Base-by-base conservation (phyloP, 805 yeast species). In the Monosporozyma siamensis region DNA sequence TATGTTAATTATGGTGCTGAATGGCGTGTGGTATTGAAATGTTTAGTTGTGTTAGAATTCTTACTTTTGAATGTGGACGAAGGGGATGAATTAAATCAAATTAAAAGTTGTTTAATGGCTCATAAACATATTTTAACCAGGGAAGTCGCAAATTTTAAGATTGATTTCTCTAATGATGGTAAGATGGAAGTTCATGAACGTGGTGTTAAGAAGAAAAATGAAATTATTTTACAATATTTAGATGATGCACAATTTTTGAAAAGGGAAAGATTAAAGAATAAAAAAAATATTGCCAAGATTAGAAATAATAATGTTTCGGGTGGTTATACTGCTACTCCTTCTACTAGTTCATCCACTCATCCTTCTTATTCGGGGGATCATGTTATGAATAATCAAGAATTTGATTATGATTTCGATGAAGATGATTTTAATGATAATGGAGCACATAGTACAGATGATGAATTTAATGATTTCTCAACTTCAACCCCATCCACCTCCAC, bases 21-120 rank as follows among this genome's bases (percentile, higher is more conserved):
- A 45, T 67, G 70, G 68, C 52, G 69, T 34, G 68, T 66, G 4
- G 64, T 67, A 2, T 49, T 61, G 38, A 67, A 67, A 46, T 65
- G 70, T 48, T 40, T 66, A 20, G 57, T 56, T 18, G 61, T 66
- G 12, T 27, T 65, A 9, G 68, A 65, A 39, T 59, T 50, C 42
- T 30, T 67, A 36, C 29, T 66, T 21, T 40, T 66, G 43, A 62
- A 63, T 38, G 59, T 57, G 3, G 59, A 56, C 22, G 54, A 52
- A 7, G 66, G 60, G 6, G 61, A 55, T 27, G 67, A 59, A 40
- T 31, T 59, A 34, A 55, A 61, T 40, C 65, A 59, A 41, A 58
- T 61, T 23, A 45, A 42, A 36, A 53, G 53, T 38, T 59, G 65
- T 42, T 42, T 61, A 31, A 48, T 46, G n/a, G 55, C 63, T 9